Evolutionary conservation across 2,329 filamentous ascomycete genomes (phyloP), one percentile per base, ranked within the genome.

Genomic region (Pseudocercospora eumusae): DNA sequence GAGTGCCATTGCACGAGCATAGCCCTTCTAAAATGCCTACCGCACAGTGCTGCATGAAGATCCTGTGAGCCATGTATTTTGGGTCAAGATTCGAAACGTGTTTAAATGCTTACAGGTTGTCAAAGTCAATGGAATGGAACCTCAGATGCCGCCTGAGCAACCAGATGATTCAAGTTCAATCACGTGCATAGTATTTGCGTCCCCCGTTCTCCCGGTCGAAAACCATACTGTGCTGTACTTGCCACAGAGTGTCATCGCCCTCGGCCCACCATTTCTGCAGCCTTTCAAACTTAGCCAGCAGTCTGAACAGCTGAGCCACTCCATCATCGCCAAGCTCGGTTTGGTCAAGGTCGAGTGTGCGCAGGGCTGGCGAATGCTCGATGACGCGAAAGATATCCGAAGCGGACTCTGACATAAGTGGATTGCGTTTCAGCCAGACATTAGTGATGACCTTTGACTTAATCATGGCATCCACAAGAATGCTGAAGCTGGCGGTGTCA

Each of bases 341-440:
- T 68, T 83, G 81, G 64, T 84, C 82, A n/a, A 84, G 73, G 68
- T 84, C 81, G 31, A 84, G 71, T 31, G 82, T 83, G 23, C 79
- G 76, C 40, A 84, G 71, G 33, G 78, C 78, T 27, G 73, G 71
- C 2, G 76, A 75, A 31, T 76, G 61, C 0, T 78, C 79, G 62
- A 83, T 77, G 36, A 84, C 75, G 4, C 76, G 75, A 63, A 76
- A 80, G 13, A 84, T 59, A 54, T 81, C 74, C 49, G 70, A 66
- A 3, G 77, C 77, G 18, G 78, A 73, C 4, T 68, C 68, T 2
- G 77, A 63, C 0, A 76, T 76, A 25, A 84, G 75, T 1, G 83
- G 82, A 69, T 84, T 85, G 11, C 82, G 78, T 69, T 84, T 84
- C 58, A 84, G 71, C 82, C 82, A 84, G 53, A 84, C 70, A 64